Evolutionary conservation across 495 filamentous ascomycete genomes (phyloP).

Genomic region (Articulospora tetracladia): DNA sequence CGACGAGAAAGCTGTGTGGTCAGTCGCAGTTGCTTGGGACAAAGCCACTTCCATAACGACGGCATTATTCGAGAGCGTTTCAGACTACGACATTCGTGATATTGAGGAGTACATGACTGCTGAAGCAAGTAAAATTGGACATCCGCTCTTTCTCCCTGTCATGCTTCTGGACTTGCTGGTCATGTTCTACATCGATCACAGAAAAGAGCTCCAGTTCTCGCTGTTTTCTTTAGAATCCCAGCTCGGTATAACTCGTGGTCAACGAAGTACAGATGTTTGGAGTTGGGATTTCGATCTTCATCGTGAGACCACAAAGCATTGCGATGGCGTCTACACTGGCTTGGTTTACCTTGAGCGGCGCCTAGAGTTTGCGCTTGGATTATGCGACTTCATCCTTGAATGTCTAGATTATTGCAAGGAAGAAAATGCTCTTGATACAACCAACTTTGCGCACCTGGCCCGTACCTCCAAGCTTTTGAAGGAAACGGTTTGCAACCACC

Average conservation of each 20-base stretch:
- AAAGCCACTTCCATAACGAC: background rate
- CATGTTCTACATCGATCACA: background rate
- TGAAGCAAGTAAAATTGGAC: background rate
- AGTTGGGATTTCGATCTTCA: constrained; percentile 6
- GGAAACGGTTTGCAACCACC: background rate
- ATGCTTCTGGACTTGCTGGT: constrained; percentile 1
- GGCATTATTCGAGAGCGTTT: background rate
- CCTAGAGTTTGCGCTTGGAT: background rate
- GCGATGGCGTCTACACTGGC: background rate
- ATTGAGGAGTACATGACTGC: background rate
- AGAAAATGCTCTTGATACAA: background rate
- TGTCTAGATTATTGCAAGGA: background rate
- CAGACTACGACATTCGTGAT: constrained; percentile 2
- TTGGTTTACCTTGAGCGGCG: constrained; percentile 4
- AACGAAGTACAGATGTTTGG: constrained; percentile 3
- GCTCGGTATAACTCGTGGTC: background rate
- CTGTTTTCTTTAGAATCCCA: background rate
- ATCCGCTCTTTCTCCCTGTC: background rate
- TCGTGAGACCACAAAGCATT: constrained; percentile 1
- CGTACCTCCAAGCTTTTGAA: background rate
- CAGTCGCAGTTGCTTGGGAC: constrained; percentile 2
- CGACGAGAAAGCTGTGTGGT: constrained; percentile 4
- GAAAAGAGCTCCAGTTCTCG: background rate
- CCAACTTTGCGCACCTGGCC: background rate
- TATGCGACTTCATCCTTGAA: background rate